Evolutionary conservation across 2,329 filamentous ascomycete genomes (phyloP), one percentile per base, ranked within the genome.

Genomic region (Cladosporium austrohemisphaericum): DNA sequence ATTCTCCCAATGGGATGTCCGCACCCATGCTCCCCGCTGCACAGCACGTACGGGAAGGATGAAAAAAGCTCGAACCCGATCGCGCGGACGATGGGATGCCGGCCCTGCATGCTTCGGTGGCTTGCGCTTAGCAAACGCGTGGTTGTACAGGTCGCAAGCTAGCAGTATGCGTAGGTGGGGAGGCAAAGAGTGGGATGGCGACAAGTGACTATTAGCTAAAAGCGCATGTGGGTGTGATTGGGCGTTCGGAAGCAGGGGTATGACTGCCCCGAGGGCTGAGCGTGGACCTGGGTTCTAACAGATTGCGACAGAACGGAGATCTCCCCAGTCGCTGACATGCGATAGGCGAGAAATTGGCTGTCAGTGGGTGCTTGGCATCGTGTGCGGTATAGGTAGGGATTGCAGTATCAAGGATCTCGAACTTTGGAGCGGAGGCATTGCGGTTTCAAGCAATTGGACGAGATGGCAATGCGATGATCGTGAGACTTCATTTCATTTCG

Each of bases 161-260:
- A n/a, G n/a, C n/a, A n/a, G n/a, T n/a, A n/a, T n/a, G n/a, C n/a
- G n/a, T n/a, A n/a, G n/a, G n/a, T n/a, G n/a, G 29, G 29, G 29
- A 13, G 13, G 29, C 5, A 28, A 28, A 28, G 11, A 13, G 41
- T 26, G 41, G 41, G 41, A 45, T 45, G 31, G 22, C 11, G 5
- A n/a, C 5, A 31, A 4, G 11, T 28, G 11, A 7, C n/a, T n/a
- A n/a, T n/a, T n/a, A n/a, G n/a, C n/a, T n/a, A n/a, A 13, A 23
- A 20, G 19, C 20, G 35, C 20, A 28, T 26, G 23, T 23, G 28
- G 23, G n/a, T 8, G 28, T 35, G 43, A 46, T 46, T 37, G 22
- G 43, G 7, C 43, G 14, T 6, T 22, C 43, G 43, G 43, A 33
- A 36, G 43, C 43, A 46, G 43, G 43, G 43, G 32, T 36, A 5